phyloP scores from a whole-genome alignment of 495 filamentous ascomycete species.

The Penicillium silybi region DNA sequence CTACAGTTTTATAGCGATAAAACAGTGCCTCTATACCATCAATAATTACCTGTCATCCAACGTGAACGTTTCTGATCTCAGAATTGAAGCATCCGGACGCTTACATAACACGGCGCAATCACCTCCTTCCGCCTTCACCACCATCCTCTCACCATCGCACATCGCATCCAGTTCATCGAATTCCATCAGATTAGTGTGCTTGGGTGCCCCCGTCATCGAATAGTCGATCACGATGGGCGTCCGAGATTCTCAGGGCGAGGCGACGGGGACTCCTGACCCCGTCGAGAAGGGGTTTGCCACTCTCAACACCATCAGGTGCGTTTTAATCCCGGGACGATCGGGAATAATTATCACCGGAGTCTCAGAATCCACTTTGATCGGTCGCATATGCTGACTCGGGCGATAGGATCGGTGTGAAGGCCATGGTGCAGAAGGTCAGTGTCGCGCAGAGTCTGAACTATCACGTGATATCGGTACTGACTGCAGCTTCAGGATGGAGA shows the following conservation, averaged over 20 bases:
- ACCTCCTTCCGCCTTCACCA: constrained; percentile 19
- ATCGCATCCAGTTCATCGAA: constrained; percentile 17
- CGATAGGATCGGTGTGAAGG: constrained; percentile 67
- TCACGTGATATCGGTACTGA: constrained; percentile 40
- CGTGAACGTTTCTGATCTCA: neutral
- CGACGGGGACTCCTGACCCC: constrained; percentile 53
- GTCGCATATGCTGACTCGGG: constrained; percentile 42
- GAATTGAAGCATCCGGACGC: constrained; percentile 6
- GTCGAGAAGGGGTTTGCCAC: constrained; percentile 78
- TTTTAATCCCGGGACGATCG: constrained; percentile 2
- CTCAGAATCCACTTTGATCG: constrained; percentile 31
- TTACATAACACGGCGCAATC: constrained; percentile 9
- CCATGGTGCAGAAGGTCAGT: constrained; percentile 64
- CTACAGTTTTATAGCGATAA: neutral
- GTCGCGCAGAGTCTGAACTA: constrained; percentile 16
- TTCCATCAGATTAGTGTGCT: constrained; percentile 20
- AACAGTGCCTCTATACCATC: neutral
- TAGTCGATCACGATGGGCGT: constrained; percentile 38
- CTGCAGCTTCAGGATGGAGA: constrained; percentile 63
- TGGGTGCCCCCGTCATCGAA: neutral
- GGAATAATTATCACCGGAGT: neutral
- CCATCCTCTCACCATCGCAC: constrained; percentile 22
- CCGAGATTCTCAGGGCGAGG: constrained; percentile 47
- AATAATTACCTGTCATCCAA: neutral
- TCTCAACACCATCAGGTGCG: constrained; percentile 69